Evolutionary conservation across 2,329 filamentous ascomycete genomes (phyloP).

Genomic region (Scytalidium lignicola): DNA sequence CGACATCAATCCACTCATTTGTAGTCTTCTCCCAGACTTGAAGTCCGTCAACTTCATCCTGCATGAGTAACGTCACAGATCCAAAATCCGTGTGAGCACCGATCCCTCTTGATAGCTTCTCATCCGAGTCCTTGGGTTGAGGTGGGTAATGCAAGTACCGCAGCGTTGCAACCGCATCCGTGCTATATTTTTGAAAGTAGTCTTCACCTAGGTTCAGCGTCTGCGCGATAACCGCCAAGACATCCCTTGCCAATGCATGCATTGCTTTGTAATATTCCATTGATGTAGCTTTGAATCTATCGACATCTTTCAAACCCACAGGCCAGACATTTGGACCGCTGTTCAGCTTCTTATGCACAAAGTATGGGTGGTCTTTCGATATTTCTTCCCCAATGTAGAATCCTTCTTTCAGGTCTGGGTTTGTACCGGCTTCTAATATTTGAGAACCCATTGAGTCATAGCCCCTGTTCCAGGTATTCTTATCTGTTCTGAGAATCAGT

Average conservation of each 20-base stretch:
- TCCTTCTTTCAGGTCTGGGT: slow-evolving; percentile 40
- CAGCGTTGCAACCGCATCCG: slow-evolving; percentile 34
- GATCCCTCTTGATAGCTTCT: slow-evolving; percentile 26
- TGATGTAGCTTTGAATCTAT: slow-evolving; percentile 30
- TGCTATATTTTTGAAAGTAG: slow-evolving; percentile 36
- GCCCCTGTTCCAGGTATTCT: slow-evolving; percentile 36
- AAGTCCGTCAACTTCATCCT: slow-evolving; percentile 39
- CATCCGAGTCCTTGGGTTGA: slow-evolving; percentile 24
- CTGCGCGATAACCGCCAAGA: slow-evolving; percentile 35
- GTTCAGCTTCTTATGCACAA: slow-evolving; percentile 27
- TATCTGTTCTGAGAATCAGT: slow-evolving; percentile 26
- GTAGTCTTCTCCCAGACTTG: slow-evolving; percentile 41
- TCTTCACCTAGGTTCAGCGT: slow-evolving; percentile 32
- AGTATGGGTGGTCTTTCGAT: slow-evolving; percentile 31
- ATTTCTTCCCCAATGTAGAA: slow-evolving; percentile 36
- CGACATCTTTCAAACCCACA: slow-evolving; percentile 8
- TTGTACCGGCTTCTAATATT: slow-evolving; percentile 35
- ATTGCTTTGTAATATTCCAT: slow-evolving; percentile 36
- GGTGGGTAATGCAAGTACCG: slow-evolving; percentile 44
- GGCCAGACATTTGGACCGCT: slow-evolving; percentile 39
- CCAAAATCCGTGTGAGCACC: slow-evolving; percentile 49
- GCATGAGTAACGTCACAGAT: slow-evolving; percentile 46
- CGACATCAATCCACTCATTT: slow-evolving; percentile 36
- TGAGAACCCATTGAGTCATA: slow-evolving; percentile 42
- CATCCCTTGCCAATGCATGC: slow-evolving; percentile 33